Conservation (phyloP, 2,329 filamentous ascomycete genomes). For the Aspergillus tanneri region DNA sequence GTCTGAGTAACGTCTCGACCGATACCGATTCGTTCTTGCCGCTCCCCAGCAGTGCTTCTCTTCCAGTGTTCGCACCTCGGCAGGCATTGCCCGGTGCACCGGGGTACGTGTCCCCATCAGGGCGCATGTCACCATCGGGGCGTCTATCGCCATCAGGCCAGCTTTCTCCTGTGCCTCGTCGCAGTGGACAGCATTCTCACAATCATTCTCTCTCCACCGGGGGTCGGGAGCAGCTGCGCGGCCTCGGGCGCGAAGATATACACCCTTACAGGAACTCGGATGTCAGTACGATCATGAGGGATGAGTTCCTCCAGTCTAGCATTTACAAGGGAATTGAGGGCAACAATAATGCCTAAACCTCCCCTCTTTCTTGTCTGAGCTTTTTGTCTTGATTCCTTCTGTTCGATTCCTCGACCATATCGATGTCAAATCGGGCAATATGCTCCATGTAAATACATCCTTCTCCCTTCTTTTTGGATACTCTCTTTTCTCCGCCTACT, state of each 20-base stretch:
- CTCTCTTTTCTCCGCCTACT: background rate
- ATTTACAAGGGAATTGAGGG: constrained; percentile 19
- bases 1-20: constrained; percentile 31
- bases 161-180: constrained; percentile 18
- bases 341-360: background rate
- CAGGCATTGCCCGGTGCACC: constrained; percentile 21
- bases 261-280: constrained; percentile 41
- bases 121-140: constrained; percentile 19
- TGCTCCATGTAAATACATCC: background rate
- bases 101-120: constrained; percentile 16
- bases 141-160: constrained; percentile 18
- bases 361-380: no score
- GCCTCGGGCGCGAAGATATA: constrained; percentile 35
- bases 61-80: constrained; percentile 36
- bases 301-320: constrained; percentile 34
- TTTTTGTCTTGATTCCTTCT: no score
- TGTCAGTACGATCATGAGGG: constrained; percentile 35
- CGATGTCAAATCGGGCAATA: no score
- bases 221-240: constrained; percentile 33
- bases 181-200: constrained; percentile 15
- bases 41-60: constrained; percentile 22
- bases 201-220: constrained; percentile 27
- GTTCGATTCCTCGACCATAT: no score
- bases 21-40: constrained; percentile 33
- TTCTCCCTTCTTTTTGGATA: background rate